Base-by-base conservation (phyloP, 257 asterid species). In the Petunia axillaris region DNA sequence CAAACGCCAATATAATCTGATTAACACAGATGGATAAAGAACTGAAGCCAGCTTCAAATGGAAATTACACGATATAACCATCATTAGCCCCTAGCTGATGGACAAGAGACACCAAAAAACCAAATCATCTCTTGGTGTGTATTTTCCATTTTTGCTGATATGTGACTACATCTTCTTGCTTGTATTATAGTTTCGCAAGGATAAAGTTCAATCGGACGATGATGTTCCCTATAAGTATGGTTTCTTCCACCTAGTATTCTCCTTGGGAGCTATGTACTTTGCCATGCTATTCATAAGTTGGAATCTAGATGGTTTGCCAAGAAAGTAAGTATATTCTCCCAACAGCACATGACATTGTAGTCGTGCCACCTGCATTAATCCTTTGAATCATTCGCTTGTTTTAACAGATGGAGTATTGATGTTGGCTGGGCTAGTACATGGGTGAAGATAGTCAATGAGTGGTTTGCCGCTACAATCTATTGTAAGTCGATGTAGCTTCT, bases 381-480 rank as follows among this genome's bases (percentile, higher is more conserved):
- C 64, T 57, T 76, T 40, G 53, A 25, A 25, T 60, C 35, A 76
- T 46, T 35, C 52, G 43, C 41, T 43, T n/a, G 70, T 59, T 8
- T 41, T 16, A 76, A 66, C 87, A 93, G 98, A 82, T 95, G 97
- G 98, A 88, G 97, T 88, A 93, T 95, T 40, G 99, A 95, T 75
- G 94, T 95, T 55, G 99, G 99, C 6, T 92, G 99, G 98, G 94
- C 96, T 60, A 93, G 98, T 78, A 92, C 97, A 2, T 94, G 98
- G 99, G 98, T 93, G 53, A 93, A 93, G 86, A 92, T 95, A 36
- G 87, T 95, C 2, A 95, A 95, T 16, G 97, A 92, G 82, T 91
- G 98, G 99, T 91, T 93, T 86, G 98, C 98, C 71, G 97, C 99
- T 79, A 90, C 99, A 53, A 84, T 93, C 75, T 95, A 95, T 79